phyloP scores from a whole-genome alignment of 768 basidiomycete species.

The Crepidotus variabilis region DNA sequence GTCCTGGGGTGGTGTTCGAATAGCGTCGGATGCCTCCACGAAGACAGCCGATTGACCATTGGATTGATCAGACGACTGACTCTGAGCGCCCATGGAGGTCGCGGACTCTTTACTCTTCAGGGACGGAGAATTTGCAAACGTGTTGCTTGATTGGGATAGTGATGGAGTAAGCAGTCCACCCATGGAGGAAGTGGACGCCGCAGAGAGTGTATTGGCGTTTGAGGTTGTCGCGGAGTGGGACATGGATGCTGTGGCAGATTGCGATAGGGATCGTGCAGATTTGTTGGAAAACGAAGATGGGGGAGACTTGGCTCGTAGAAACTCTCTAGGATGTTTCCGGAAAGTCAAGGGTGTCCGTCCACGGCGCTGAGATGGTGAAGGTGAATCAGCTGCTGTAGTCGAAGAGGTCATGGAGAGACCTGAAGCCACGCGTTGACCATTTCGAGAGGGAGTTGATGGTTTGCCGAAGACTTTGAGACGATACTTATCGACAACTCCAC shows the following conservation, averaged over 20 bases:
- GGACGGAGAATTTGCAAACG: conserved; percentile 53
- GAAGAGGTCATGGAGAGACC: conserved; percentile 53
- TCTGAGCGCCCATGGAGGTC: conserved; percentile 65
- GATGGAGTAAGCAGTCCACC: conserved; percentile 61
- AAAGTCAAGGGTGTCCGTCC: conserved; percentile 70
- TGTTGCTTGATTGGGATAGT: conserved; percentile 44
- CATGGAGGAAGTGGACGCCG: conserved; percentile 30
- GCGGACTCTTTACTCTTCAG: conserved; percentile 81
- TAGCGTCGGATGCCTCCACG: conserved; percentile 23
- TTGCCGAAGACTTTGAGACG: conserved; percentile 83
- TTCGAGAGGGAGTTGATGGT: conserved; percentile 50
- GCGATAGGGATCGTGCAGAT: conserved; percentile 34
- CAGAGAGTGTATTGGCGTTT: conserved; percentile 44
- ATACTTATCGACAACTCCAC: conserved; percentile 90
- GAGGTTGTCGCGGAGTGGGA: conserved; percentile 27
- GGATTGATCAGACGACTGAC: conserved; percentile 70
- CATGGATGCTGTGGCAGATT: conserved; percentile 2
- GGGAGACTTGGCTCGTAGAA: conserved; percentile 72
- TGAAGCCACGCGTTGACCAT: conserved; percentile 39
- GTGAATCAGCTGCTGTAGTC: conserved; percentile 39
- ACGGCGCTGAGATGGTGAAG: conserved; percentile 54
- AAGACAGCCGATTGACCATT: conserved; percentile 45
- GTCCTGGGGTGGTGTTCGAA: conserved; percentile 20
- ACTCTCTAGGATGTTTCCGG: conserved; percentile 68
- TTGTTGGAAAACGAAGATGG: conserved; percentile 41